Conservation (phyloP, 768 basidiomycete species). For the Sarcomyxa edulis region DNA sequence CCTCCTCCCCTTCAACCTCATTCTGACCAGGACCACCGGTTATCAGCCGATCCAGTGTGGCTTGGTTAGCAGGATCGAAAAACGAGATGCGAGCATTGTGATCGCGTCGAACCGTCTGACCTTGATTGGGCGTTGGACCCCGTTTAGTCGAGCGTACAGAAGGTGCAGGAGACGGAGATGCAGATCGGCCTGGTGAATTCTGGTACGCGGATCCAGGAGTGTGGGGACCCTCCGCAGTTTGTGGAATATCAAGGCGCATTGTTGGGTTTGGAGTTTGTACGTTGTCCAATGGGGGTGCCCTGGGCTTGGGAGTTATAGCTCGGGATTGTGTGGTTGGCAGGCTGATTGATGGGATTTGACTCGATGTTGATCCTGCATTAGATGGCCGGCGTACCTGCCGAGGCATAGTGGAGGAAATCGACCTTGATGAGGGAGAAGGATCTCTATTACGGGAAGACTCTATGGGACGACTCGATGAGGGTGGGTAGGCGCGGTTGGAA, state of each 20-base stretch:
- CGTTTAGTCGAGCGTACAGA: conserved; percentile 21
- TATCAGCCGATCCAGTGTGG: conserved; percentile 64
- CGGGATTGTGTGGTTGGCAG: conserved; percentile 12
- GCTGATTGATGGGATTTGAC: conserved; percentile 22
- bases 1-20: conserved; percentile 60
- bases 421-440: conserved; percentile 28
- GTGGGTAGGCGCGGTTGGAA: conserved; percentile 17
- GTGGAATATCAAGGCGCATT: too few relatives aligned
- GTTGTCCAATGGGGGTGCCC: too few relatives aligned
- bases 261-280: too few relatives aligned
- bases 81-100: conserved; percentile 74
- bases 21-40: conserved; percentile 36
- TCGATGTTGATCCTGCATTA: conserved; percentile 34
- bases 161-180: conserved; percentile 22
- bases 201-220: conserved; percentile 15
- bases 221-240: too few relatives aligned
- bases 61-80: conserved; percentile 78
- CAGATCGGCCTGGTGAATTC: conserved; percentile 14
- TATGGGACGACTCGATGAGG: conserved; percentile 10
- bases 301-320: too few relatives aligned
- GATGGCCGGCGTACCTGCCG: conserved; percentile 36
- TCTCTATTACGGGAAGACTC: conserved; percentile 17
- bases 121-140: too few relatives aligned
- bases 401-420: conserved; percentile 20
- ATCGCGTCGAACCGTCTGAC: conserved; percentile 47